Evolutionary conservation across 2,329 filamentous ascomycete genomes (phyloP).

Genomic region (Ceratocystis alfenasii): DNA sequence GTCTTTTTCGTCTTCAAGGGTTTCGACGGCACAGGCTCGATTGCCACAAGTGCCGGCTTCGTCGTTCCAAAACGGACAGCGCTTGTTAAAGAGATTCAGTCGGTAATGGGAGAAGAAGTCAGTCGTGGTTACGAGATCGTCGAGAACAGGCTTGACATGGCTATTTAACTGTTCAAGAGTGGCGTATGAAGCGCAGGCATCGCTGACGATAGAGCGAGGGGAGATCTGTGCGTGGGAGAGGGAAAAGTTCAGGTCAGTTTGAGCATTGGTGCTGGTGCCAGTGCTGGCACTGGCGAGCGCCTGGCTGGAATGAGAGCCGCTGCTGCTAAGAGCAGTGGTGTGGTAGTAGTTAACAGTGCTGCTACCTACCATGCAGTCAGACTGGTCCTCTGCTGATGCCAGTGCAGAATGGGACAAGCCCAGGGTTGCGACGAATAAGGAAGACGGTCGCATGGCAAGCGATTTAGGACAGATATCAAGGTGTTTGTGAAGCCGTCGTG

Average conservation of each 20-base stretch:
- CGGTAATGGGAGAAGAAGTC: slow-evolving; percentile 99
- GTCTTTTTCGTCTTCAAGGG: slow-evolving; percentile 87
- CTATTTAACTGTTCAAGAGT: slow-evolving; percentile 77
- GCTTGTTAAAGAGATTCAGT: slow-evolving; percentile 85
- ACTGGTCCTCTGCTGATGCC: not conserved
- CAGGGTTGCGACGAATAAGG: not conserved
- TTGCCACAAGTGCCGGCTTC: slow-evolving; percentile 91
- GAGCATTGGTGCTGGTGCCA: slow-evolving; percentile 19
- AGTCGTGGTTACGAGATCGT: slow-evolving; percentile 71
- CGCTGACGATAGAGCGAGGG: slow-evolving; percentile 75
- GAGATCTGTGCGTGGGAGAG: slow-evolving; percentile 54
- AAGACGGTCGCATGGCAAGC: not conserved
- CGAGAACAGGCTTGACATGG: slow-evolving; percentile 61
- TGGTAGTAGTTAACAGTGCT: slow-evolving; percentile 23
- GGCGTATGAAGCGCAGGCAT: slow-evolving; percentile 87
- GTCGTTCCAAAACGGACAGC: slow-evolving; percentile 93
- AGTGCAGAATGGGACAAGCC: slow-evolving; percentile 8
- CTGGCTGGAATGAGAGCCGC: not conserved
- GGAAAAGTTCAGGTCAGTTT: not conserved
- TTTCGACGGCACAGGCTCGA: slow-evolving; percentile 90
- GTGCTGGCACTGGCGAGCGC: not conserved
- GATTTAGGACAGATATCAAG: not conserved
- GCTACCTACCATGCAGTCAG: slow-evolving; percentile 14
- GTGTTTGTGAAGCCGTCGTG: too few relatives aligned
- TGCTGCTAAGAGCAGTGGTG: too few relatives aligned